Conservation (phyloP, 1,139 yeast genomes). For the Sugiyamaella sp. region DNA sequence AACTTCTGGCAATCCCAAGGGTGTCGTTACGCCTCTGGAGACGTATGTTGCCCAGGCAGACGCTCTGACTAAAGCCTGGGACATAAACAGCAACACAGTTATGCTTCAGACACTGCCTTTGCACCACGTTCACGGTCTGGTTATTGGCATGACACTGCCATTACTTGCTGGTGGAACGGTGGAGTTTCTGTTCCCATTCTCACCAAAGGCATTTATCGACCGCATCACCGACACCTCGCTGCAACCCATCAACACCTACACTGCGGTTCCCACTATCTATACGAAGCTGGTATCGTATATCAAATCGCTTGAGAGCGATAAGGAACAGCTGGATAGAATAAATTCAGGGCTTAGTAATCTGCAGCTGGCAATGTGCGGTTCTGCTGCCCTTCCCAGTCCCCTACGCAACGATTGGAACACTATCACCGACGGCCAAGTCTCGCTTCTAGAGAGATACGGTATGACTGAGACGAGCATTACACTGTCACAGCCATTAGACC, state of each 20-base stretch:
- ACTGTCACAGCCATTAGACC: conserved; percentile 41
- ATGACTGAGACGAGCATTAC: conserved; percentile 47
- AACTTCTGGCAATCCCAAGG: conserved; percentile 46
- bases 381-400: conserved; percentile 45
- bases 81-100: conserved; percentile 37
- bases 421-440: conserved; percentile 39
- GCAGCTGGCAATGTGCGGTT: conserved; percentile 44
- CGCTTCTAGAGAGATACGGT: conserved; percentile 44
- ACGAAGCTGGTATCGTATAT: conserved; percentile 37
- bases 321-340: conserved; percentile 19
- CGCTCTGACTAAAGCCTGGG: conserved; percentile 43
- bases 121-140: conserved; percentile 46
- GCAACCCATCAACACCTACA: conserved; percentile 42
- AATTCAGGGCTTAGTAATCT: conserved; percentile 29
- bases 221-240: conserved; percentile 30
- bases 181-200: conserved; percentile 43
- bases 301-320: conserved; percentile 23
- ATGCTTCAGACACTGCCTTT: conserved; percentile 44
- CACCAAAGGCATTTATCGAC: conserved; percentile 36
- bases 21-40: conserved; percentile 43
- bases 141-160: conserved; percentile 43
- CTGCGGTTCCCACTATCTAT: conserved; percentile 47
- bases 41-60: conserved; percentile 43
- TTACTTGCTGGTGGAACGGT: conserved; percentile 43
- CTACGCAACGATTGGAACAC: conserved; percentile 41